Base-by-base conservation (phyloP, 495 filamentous ascomycete genomes). In the Aspergillus nidulans region DNA sequence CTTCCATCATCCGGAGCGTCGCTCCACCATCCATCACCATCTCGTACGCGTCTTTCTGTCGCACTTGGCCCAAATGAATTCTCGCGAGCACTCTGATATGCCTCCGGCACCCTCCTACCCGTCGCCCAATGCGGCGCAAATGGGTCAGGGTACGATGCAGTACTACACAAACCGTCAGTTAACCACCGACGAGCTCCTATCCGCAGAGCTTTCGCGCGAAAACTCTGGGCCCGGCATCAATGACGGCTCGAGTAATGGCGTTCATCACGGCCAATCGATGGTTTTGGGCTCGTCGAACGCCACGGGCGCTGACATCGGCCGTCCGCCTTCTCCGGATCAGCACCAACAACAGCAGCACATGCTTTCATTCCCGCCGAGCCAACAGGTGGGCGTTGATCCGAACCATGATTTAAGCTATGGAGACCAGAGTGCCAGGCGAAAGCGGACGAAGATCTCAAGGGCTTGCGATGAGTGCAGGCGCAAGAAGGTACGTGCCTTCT, bases 381-480 rank as follows among this genome's bases (percentile, higher is more conserved):
- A 76, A 44, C 77, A 81, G 57, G 75, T 76, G 3, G 75, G 76
- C 42, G 73, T 79, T 34, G 78, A 81, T 47, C 76, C 74, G 19
- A 78, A 81, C 50, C 73, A 78, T 44, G 75, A 76, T 43, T 36
- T 73, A 36, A 77, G 71, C 52, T 77, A 78, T 61, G 78, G 77
- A 10, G 86, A 89, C 57, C 75, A 74, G 45, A 88, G 82, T 43
- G 84, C 88, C 9, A 87, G 87, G 0, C 76, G 88, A 52, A 95
- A 95, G 66, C 78, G 92, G 55, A 89, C 88, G 0, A 97, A 97
- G 70, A 91, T 95, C 0, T 96, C 92, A 2, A 79, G 92, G 23
- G 92, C 92, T 1, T 97, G 92, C 59, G 92, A 97, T 69, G 92
- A 97, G 64, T 97, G 92, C 64, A 82, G 92, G 46, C 81, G 92